Conservation (phyloP, 2,329 filamentous ascomycete species). For the Taxawa tesnikishii region DNA sequence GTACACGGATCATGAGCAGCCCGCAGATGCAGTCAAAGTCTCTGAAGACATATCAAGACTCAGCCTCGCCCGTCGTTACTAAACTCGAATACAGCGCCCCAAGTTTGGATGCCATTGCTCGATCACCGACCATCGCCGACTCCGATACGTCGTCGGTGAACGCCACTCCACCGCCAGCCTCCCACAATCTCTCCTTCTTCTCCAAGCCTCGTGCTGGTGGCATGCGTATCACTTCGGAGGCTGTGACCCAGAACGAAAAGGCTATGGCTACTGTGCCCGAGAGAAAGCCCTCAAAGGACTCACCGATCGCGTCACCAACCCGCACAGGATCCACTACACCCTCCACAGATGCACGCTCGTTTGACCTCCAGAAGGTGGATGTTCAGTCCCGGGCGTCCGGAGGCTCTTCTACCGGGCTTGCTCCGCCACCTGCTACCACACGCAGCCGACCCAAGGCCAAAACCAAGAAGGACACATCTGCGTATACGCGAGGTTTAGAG, state of each 20-base stretch:
- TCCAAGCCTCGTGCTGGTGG: slow-evolving; percentile 45
- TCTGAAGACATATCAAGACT: slow-evolving; percentile 24
- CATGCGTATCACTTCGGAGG: slow-evolving; percentile 76
- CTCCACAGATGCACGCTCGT: slow-evolving; percentile 39
- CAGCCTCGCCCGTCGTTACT: slow-evolving; percentile 42
- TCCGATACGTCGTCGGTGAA: slow-evolving; percentile 38
- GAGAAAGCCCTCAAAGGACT: slow-evolving; percentile 29
- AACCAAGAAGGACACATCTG: slow-evolving; percentile 88
- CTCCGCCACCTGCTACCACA: slow-evolving; percentile 15
- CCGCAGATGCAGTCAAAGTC: slow-evolving; percentile 35
- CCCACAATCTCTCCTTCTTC: slow-evolving; percentile 22
- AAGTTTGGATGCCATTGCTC: slow-evolving; percentile 1
- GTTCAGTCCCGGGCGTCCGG: slow-evolving; percentile 28
- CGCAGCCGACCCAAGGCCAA: slow-evolving; percentile 16
- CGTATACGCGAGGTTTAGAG: slow-evolving; percentile 75
- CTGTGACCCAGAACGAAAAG: slow-evolving; percentile 43
- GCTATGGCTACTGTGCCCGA: slow-evolving; percentile 20
- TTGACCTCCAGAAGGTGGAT: slow-evolving; percentile 21
- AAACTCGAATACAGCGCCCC: slow-evolving; percentile 39
- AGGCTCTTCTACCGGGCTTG: slow-evolving; percentile 25
- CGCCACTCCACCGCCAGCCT: slow-evolving; percentile 30
- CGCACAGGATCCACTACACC: slow-evolving; percentile 64
- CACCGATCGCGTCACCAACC: slow-evolving; percentile 49
- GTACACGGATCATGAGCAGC: slow-evolving; percentile 28
- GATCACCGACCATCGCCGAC: slow-evolving; percentile 17